Base-by-base conservation (phyloP, 257 asterid genomes). In the Lantana camara region DNA sequence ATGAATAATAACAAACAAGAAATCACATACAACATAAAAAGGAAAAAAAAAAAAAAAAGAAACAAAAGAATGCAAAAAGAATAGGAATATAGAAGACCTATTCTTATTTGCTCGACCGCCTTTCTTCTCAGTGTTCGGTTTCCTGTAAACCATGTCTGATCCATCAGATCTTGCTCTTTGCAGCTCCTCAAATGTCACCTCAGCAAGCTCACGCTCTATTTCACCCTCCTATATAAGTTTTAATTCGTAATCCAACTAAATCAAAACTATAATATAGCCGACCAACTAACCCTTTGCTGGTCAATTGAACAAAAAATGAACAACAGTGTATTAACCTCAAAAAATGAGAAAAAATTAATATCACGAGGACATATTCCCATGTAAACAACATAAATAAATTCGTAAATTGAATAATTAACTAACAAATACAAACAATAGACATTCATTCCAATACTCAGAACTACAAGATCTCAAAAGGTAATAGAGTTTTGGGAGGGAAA, bases 121-220 rank as follows among this genome's bases (percentile, higher is more conserved):
- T 66, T 79, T 90, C 27, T 82, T 82, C 67, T 83, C 84, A 1
- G 60, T 37, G 13, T 75, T 72, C 17, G 68, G 57, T 71, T 79
- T 94, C 72, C 85, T 70, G 67, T 75, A 67, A 14, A 85, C 77
- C 77, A 75, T 75, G 19, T 80, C 99, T 0, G 97, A 78, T 4
- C 99, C 99, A 82, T 94, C 95, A 47, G 96, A 79, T 73, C 82
- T 74, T 10, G 97, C 99, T 71, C 79, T 88, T 77, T 77, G 95
- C 73, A 84, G 75, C 81, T 94, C 99, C 78, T 80, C 99, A 57
- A 90, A 94, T 29, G 99, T 94, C 50, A 84, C 96, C 9, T 93
- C 89, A 7, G 87, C 97, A 32, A 94, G 85, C 71, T 86, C 95
- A 35, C 70, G 72, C 79, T 85, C 79, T 38, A 93, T 78, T 44